Evolutionary conservation across 768 basidiomycete species (phyloP), one percentile per base, ranked within the genome.

Genomic region (Leccinum fibrillosum): DNA sequence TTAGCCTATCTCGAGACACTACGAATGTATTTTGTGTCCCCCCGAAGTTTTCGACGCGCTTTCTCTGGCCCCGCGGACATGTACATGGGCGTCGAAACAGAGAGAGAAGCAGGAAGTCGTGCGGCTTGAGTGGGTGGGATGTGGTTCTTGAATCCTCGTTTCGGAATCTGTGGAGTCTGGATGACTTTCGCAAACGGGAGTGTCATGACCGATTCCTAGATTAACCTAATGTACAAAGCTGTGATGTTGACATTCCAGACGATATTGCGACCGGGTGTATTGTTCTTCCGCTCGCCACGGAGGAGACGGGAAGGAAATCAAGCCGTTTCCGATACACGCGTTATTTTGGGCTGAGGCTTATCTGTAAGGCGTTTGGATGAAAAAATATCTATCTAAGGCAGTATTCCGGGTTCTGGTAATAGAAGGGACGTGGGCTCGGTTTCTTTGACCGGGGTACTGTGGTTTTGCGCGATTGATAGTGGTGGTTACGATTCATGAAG

Each of bases 281-380:
- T 5, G 25, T 53, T 49, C 25, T 37, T n/a, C 61, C 55, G 47
- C 51, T 32, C 39, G 51, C 37, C 51, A 58, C 61, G 44, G 55
- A 62, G 54, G 42, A 19, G 4, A 48, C 11, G 26, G 45, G 17
- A 28, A n/a, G 47, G 25, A 49, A 49, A 26, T 13, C 37, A 49
- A 32, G 52, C 57, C 7, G 11, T 45, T 7, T 45, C 30, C 55
- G 28, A 25, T 13, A n/a, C 53, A 56, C 10, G 55, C 11, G 13
- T 35, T 53, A 49, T 44, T 48, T 53, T 35, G 25, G 52, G 52
- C 11, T 55, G n/a, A 25, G 34, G 53, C 60, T 62, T 51, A 62
- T 61, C 60, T 26, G 28, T 12, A 21, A 15, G 30, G 23, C 25
- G 17, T n/a, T 34, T 11, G 23, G 32, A 48, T 48, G 42, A 44